Percentiles rank a stretch among this genome's conserved stretches.
phyloP scores from a whole-genome alignment of 768 basidiomycete genomes.

The Chalciporus chontae region DNA sequence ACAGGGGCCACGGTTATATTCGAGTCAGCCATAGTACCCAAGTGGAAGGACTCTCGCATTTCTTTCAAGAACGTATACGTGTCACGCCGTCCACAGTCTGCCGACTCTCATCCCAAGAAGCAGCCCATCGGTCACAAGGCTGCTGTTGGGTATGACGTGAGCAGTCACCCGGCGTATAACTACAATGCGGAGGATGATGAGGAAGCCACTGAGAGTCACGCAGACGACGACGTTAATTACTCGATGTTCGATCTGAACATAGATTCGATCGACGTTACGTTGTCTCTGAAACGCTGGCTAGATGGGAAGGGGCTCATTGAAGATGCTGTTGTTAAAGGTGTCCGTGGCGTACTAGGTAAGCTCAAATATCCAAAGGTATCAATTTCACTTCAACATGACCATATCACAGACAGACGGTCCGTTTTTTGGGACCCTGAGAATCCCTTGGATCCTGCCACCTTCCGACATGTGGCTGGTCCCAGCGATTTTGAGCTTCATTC shows the following conservation, averaged over 20 bases:
- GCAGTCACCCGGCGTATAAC: conserved; percentile 72
- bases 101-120: conserved; percentile 8
- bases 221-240: conserved; percentile 65
- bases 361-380: not conserved
- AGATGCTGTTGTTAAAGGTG: conserved; percentile 89
- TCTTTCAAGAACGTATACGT: conserved; percentile 97
- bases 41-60: conserved; percentile 93
- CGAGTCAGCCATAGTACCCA: conserved; percentile 96
- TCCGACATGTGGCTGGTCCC: conserved; percentile 65
- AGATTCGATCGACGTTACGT: conserved; percentile 92
- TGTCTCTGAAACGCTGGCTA: conserved; percentile 89
- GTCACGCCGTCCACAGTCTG: conserved; percentile 63
- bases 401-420: conserved; percentile 70
- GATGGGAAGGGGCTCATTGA: conserved; percentile 93
- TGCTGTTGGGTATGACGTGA: conserved; percentile 72
- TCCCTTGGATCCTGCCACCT: conserved; percentile 75
- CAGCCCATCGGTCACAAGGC: conserved; percentile 44
- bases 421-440: conserved; percentile 84
- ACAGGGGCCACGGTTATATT: conserved; percentile 95
- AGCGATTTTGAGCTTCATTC: conserved; percentile 93
- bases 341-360: conserved; percentile 87
- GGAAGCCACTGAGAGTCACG: conserved; percentile 23
- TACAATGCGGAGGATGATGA: conserved; percentile 60
- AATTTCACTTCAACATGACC: not conserved
- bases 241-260: conserved; percentile 92